These are phyloP conservation scores for Mucor velutinosus DNA, from an alignment of 371 early-diverging fungal species.

Conservation along the genomic window DNA sequence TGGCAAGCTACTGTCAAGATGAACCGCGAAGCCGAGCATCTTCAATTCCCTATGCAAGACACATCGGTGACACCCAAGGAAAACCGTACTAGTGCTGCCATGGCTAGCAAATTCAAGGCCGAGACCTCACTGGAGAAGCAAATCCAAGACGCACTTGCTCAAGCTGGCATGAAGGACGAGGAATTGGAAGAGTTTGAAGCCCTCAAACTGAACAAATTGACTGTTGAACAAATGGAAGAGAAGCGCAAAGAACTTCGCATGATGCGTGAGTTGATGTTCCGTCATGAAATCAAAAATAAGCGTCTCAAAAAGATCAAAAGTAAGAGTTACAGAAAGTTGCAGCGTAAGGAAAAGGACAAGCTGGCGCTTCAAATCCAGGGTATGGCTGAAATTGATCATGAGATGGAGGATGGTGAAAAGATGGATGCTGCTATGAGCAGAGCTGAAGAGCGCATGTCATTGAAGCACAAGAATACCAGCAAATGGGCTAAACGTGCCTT, in stretches of 20 bases:
- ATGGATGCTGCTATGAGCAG: slow-evolving; percentile 74
- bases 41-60: slow-evolving; percentile 70
- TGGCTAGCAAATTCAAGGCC: slow-evolving; percentile 66
- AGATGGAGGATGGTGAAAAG: slow-evolving; percentile 61
- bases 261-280: slow-evolving; percentile 94
- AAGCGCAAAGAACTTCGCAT: slow-evolving; percentile 80
- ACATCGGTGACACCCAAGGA: slow-evolving; percentile 26
- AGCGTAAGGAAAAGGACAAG: slow-evolving; percentile 69
- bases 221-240: slow-evolving; percentile 77
- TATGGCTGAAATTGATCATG: slow-evolving; percentile 75
- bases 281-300: slow-evolving; percentile 89
- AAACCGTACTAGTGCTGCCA: slow-evolving; percentile 43
- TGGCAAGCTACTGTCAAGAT: slow-evolving; percentile 84
- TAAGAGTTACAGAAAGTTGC: slow-evolving; percentile 88
- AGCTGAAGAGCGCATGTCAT: slow-evolving; percentile 91
- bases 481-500: slow-evolving; percentile 93
- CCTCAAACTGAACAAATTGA: slow-evolving; percentile 77
- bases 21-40: slow-evolving; percentile 85
- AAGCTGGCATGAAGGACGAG: slow-evolving; percentile 78
- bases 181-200: slow-evolving; percentile 83
- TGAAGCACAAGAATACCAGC: slow-evolving; percentile 91
- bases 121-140: slow-evolving; percentile 80
- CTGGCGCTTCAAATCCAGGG: slow-evolving; percentile 46
- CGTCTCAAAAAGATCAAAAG: slow-evolving; percentile 96
- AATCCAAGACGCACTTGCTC: slow-evolving; percentile 67